These are phyloP conservation scores for Penicillium concentricum DNA, from an alignment of 2,329 filamentous ascomycete genomes.

Conservation along the genomic window DNA sequence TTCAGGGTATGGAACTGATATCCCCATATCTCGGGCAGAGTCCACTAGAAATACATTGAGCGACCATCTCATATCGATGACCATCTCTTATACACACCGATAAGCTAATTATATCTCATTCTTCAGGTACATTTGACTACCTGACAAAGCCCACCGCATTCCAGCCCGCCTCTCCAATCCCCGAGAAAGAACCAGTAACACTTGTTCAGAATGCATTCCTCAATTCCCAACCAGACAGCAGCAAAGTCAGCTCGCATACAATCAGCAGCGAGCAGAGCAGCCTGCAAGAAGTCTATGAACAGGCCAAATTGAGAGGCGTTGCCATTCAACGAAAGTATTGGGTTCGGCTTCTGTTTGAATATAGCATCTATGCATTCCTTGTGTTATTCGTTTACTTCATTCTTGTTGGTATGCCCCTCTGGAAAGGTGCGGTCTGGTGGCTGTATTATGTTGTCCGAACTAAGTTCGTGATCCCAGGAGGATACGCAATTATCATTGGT, in stretches of 20 bases:
- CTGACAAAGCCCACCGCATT: slow-evolving; percentile 1
- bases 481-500: slow-evolving; percentile 43
- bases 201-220: slow-evolving; percentile 14
- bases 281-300: slow-evolving; percentile 20
- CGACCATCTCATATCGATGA: not conserved
- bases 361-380: slow-evolving; percentile 37
- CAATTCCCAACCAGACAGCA: slow-evolving; percentile 6
- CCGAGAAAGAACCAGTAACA: slow-evolving; percentile 16
- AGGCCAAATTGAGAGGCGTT: slow-evolving; percentile 19
- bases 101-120: not conserved
- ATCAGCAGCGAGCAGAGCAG: slow-evolving; percentile 10
- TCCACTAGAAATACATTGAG: not conserved
- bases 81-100: not conserved
- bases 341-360: slow-evolving; percentile 41
- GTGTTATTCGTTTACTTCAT: slow-evolving; percentile 47
- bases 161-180: slow-evolving; percentile 2
- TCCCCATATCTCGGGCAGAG: not conserved
- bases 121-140: not conserved
- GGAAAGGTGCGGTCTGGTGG: slow-evolving; percentile 48
- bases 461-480: slow-evolving; percentile 44
- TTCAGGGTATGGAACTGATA: not conserved
- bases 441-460: slow-evolving; percentile 43
- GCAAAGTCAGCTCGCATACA: slow-evolving; percentile 4
- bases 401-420: slow-evolving; percentile 47
- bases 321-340: slow-evolving; percentile 32